Evolutionary conservation across 768 basidiomycete species (phyloP), one percentile per base, ranked within the genome.

Genomic region (Boletus pseudo-olivaceus): DNA sequence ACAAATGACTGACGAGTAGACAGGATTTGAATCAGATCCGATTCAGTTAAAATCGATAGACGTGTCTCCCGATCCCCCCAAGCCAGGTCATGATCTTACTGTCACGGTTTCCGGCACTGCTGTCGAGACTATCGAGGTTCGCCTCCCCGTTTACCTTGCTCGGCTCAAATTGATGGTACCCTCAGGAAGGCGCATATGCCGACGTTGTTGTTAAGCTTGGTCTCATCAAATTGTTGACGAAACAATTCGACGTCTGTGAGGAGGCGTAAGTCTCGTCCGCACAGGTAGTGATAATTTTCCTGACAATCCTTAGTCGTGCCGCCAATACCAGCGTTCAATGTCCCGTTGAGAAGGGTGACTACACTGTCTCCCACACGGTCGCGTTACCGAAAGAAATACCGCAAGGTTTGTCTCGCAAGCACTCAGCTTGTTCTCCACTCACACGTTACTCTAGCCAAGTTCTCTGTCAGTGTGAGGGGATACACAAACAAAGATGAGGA

Each of bases 191-290:
- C 6, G 90, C 96, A 37, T 90, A 82, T 62, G 96, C 88, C 8
- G 85, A 95, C 60, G 93, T 99, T 5, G 72, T 73, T 1, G 96
- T 99, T 52, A 98, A 98, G 71, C 78, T 98, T n/a, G 97, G 97
- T 26, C 73, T 92, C 29, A 82, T 99, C 66, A 97, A 92, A 75
- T 68, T 98, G n/a, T 74, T 98, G 32, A 71, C 76, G 42, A 97
- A 91, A 75, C 66, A 60, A 17, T 96, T 98, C 61, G 92, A 98
- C 60, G 72, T 98, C 32, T 98, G 96, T 67, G 79, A 95, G 55
- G 95, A 98, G 73, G 93, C 94, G 91, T 97, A 76, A 64, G 94
- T 45, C 8, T 29, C 20, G 3, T 40, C n/a, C 14, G 9, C 15
- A 19, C 19, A 15, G 10, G 17, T 12, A 20, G n/a, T n/a, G 14